phyloP scores from a whole-genome alignment of 2,329 filamentous ascomycete genomes.

The Rhynchosporium secalis region DNA sequence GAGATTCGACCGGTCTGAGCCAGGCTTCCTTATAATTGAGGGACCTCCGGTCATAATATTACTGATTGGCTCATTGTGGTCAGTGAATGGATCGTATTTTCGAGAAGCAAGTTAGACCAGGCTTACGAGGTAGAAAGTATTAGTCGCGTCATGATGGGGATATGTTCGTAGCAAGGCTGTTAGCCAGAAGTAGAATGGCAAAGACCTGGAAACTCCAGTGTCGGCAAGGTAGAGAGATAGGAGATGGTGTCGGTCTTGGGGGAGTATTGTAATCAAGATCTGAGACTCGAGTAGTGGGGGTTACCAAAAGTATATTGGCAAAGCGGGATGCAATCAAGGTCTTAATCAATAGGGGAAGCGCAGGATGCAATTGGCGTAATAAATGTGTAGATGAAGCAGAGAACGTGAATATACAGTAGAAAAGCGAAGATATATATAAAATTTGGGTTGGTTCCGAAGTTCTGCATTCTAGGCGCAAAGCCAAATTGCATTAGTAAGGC shows the following conservation, averaged over 20 bases:
- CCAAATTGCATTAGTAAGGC: constrained; percentile 12
- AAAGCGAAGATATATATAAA: neutral
- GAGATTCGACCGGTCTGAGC: constrained; percentile 82
- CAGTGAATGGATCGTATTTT: constrained; percentile 17
- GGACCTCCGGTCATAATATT: constrained; percentile 70
- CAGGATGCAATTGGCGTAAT: neutral
- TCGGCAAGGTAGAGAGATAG: neutral
- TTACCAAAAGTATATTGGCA: constrained; percentile 1
- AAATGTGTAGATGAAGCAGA: neutral
- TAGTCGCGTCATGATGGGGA: constrained; percentile 65
- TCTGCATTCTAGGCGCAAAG: neutral
- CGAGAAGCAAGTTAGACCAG: constrained; percentile 27
- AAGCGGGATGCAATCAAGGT: constrained; percentile 12
- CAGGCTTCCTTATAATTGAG: constrained; percentile 78
- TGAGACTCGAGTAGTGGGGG: constrained; percentile 2
- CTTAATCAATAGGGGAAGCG: constrained; percentile 7
- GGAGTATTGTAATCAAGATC: constrained; percentile 10
- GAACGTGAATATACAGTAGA: neutral
- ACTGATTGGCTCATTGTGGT: constrained; percentile 27
- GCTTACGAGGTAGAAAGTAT: constrained; percentile 82
- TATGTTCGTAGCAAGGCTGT: constrained; percentile 12
- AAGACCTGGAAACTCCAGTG: neutral
- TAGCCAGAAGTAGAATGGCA: constrained; percentile 1
- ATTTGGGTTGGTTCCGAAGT: neutral
- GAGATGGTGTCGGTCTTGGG: neutral